Base-by-base conservation (phyloP, 768 basidiomycete genomes). In the Lentinula boryana region DNA sequence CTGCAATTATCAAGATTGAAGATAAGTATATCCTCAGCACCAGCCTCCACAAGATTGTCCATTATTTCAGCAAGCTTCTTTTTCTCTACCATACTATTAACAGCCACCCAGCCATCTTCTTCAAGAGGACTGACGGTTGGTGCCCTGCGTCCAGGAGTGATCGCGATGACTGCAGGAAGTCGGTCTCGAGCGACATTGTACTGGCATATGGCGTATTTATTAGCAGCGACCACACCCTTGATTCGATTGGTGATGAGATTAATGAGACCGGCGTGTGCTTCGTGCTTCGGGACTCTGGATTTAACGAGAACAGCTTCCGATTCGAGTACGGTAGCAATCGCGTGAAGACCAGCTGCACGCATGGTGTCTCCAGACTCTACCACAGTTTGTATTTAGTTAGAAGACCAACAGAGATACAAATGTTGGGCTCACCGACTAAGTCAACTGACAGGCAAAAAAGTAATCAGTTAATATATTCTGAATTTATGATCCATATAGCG, bases 321-420 rank as follows among this genome's bases (percentile, higher is more conserved):
- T 43, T 87, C 73, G 58, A 99, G 83, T 10, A 99, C 71, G 9
- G 94, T 98, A 13, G 87, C 89, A 68, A 99, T 98, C 43, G 96
- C 86, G 71, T 91, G 91, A 59, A 98, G 80, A 40, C 96, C 97
- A 0, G 95, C 95, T 27, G 96, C 97, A 36, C 96, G 92, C 97
- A 99, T 99, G 7, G 97, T 99, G 68, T 99, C 97, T 46, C 97
- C 97, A 16, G 96, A 99, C 76, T 98, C 96, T 95, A 70, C 43
- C 52, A 52, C 31, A 54, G 18, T 4, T 44, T 9, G 3, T 12
- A 5, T 18, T 67, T 18, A 60, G 53, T 58, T 21, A n/a, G 7
- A 21, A 27, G 31, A 46, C 7, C 32, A 60, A 60, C 36, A 56
- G 2, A 4, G 15, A 50, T 33, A 35, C 51, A 10, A 33, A 1